Evolutionary conservation across 2,329 filamentous ascomycete genomes (phyloP), one percentile per base, ranked within the genome.

Genomic region (Domatiomyces globalis): DNA sequence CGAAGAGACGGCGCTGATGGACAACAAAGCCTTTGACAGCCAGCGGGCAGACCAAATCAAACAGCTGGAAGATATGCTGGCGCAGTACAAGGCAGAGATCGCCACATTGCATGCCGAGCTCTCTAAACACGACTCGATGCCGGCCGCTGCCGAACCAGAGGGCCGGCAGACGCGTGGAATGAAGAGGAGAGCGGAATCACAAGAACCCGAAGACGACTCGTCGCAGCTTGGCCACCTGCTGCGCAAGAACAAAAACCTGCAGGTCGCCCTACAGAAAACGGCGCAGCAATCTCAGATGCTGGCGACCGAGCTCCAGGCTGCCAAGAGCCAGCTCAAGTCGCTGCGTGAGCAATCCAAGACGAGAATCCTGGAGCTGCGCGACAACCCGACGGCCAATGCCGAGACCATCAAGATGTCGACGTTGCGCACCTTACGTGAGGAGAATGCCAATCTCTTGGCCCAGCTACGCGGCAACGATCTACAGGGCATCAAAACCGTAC

Each of bases 301-400:
- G 6, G 79, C 86, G 61, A 83, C 82, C 55, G 87, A 94, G 62
- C 75, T 92, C 46, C 76, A 81, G 43, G 83, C 88, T 9, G 74
- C 77, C 51, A 75, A 80, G 53, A 79, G 84, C 29, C 88, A 95
- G 63, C 79, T 96, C 20, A 76, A 78, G 46, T 73, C 76, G 4
- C 69, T 83, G 39, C 76, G 81, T 59, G 75, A 83, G 48, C 79
- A 83, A 17, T 84, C 81, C 27, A 81, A 85, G 56, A 94, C 84
- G 2, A 85, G 92, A 36, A 76, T 96, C 46, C 77, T 98, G 22
- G 84, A 92, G 50, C 74, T 96, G 12, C 84, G 87, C 52, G 83
- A 84, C n/a, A 98, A 98, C 66, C 92, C 92, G 0, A 96, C 92
- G 0, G 81, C 88, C 0, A 80, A 92, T 61, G 80, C 80, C 54